A percentile compares a stretch with the other conserved stretches of the same genome.
phyloP scores from a whole-genome alignment of 1,284 basidiomycete species.

The Malassezia sympodialis region DNA sequence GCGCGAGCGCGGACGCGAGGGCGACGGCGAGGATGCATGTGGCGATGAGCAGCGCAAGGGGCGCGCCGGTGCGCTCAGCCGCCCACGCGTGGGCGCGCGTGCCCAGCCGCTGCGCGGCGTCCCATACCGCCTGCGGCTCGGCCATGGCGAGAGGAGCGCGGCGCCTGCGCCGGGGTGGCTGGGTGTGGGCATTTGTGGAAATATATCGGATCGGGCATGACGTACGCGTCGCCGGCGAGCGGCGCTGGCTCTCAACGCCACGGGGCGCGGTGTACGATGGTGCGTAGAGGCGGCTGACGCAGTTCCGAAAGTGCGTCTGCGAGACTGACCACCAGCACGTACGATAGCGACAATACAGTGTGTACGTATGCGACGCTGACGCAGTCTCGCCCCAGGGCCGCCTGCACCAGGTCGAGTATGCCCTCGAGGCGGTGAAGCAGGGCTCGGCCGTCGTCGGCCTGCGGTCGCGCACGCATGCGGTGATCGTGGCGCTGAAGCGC shows the following conservation, averaged over 20 bases:
- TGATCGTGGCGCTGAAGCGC: slow-evolving; percentile 89
- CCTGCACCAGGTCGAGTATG: slow-evolving; percentile 94
- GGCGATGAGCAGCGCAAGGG: not conserved
- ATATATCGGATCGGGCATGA: slow-evolving; percentile 7
- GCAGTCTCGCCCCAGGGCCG: slow-evolving; percentile 45
- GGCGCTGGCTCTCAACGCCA: not conserved
- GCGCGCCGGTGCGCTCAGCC: not conserved
- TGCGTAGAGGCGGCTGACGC: slow-evolving; percentile 4
- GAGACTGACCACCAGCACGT: slow-evolving; percentile 33
- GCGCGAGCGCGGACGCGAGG: not conserved
- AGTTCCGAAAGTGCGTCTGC: slow-evolving; percentile 17
- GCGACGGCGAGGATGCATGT: not conserved
- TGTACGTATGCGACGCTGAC: slow-evolving; percentile 20
- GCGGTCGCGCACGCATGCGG: slow-evolving; percentile 85
- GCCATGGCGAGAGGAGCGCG: not conserved
- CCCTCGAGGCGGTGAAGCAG: slow-evolving; percentile 97
- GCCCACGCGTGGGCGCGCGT: not conserved
- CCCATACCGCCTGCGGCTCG: not conserved
- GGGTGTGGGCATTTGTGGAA: slow-evolving; percentile 7
- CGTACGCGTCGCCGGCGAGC: slow-evolving; percentile 3
- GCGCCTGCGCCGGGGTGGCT: not conserved
- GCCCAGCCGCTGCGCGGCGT: not conserved
- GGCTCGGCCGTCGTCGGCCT: slow-evolving; percentile 95
- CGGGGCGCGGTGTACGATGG: slow-evolving; percentile 13
- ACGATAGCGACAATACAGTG: slow-evolving; percentile 47